Percentiles rank a stretch among this genome's conserved stretches.
Evolutionary conservation across 2,329 filamentous ascomycete species (phyloP).

Genomic region (Aspergillus ibericus): DNA sequence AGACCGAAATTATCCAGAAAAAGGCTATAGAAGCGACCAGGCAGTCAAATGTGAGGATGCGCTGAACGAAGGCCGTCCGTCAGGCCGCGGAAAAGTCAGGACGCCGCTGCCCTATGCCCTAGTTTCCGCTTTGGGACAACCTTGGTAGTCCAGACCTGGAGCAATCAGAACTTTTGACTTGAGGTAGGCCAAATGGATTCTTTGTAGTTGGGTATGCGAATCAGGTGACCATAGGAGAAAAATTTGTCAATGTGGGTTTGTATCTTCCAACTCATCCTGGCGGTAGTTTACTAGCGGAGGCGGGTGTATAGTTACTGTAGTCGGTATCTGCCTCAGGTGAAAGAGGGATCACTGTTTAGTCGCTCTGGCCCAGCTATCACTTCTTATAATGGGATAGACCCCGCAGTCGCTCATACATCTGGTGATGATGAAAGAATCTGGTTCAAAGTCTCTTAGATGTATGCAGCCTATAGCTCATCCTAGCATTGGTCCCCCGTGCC

Average conservation of each 20-base stretch:
- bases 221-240: too few relatives aligned
- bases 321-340: too few relatives aligned
- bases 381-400: too few relatives aligned
- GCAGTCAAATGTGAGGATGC: not conserved
- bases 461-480: not conserved
- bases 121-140: constrained; percentile 30
- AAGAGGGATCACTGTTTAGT: too few relatives aligned
- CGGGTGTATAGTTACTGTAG: not conserved
- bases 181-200: too few relatives aligned
- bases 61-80: not conserved
- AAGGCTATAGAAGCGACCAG: not conserved
- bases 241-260: too few relatives aligned
- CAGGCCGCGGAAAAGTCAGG: constrained; percentile 33
- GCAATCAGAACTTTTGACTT: too few relatives aligned
- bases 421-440: not conserved
- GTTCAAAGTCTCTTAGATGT: not conserved
- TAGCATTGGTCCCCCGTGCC: not conserved
- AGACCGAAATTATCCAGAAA: not conserved
- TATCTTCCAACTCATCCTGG: too few relatives aligned
- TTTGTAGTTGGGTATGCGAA: too few relatives aligned
- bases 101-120: constrained; percentile 41
- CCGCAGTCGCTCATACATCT: not conserved
- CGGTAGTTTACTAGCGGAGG: not conserved
- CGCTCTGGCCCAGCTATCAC: too few relatives aligned
- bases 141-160: not conserved